These are phyloP conservation scores for Hordeum marinum DNA, from an alignment of 176 grass and related monocot genomes.

Conservation along the genomic window DNA sequence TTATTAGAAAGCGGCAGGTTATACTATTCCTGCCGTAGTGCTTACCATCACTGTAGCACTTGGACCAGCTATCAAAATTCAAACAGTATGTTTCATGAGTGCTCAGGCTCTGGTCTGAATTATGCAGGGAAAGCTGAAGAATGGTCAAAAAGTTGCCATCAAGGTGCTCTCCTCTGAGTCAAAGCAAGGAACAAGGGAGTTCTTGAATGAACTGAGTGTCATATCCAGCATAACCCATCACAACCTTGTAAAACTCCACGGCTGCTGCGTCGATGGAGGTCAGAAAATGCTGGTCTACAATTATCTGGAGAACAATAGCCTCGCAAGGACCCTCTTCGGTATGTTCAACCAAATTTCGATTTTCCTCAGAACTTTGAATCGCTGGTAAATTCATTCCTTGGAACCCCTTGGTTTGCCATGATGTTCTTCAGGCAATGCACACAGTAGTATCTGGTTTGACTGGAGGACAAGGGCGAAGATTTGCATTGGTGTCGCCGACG, in stretches of 20 bases:
- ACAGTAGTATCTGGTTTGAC: slow-evolving; percentile 52
- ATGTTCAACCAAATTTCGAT: neutral
- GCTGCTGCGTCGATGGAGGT: slow-evolving; percentile 70
- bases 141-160: slow-evolving; percentile 69
- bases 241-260: slow-evolving; percentile 66
- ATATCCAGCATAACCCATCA: slow-evolving; percentile 71
- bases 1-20: neutral
- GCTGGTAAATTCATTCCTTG: neutral
- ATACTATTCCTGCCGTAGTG: neutral
- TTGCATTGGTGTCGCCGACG: slow-evolving; percentile 52
- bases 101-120: neutral
- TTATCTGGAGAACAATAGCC: slow-evolving; percentile 85
- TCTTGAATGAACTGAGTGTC: slow-evolving; percentile 71
- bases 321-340: slow-evolving; percentile 76
- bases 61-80: neutral
- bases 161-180: slow-evolving; percentile 86
- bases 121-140: slow-evolving; percentile 68
- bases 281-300: slow-evolving; percentile 79
- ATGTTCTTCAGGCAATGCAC: slow-evolving; percentile 43
- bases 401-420: slow-evolving; percentile 11
- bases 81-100: neutral
- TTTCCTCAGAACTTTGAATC: neutral
- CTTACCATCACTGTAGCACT: neutral
- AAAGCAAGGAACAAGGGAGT: slow-evolving; percentile 63
- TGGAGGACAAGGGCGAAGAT: slow-evolving; percentile 70